These are phyloP conservation scores for Holtermannia corniformis DNA, from an alignment of 768 basidiomycete species.

Conservation along the genomic window DNA sequence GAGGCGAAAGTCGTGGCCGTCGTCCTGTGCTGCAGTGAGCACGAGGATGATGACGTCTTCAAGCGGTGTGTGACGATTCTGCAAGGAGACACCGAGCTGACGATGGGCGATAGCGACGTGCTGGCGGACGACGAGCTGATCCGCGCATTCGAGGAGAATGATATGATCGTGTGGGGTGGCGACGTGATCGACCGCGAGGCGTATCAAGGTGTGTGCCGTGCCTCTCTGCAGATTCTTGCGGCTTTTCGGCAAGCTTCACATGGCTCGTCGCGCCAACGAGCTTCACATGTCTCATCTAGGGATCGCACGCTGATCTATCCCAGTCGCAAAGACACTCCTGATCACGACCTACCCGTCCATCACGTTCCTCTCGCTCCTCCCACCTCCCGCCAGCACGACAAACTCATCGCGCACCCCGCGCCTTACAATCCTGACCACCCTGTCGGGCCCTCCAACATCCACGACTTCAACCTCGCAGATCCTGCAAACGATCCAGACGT, in stretches of 20 bases:
- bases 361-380: constrained; percentile 81
- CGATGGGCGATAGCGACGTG: constrained; percentile 52
- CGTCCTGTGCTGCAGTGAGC: constrained; percentile 75
- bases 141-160: constrained; percentile 58
- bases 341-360: constrained; percentile 89
- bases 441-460: constrained; percentile 57
- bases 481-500: constrained; percentile 55
- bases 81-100: neutral
- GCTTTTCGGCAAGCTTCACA: neutral
- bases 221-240: neutral
- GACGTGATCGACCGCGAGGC: constrained; percentile 75
- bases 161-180: constrained; percentile 82
- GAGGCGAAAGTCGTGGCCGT: constrained; percentile 69
- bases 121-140: constrained; percentile 66
- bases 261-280: neutral
- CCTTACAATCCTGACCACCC: constrained; percentile 75
- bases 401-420: constrained; percentile 36
- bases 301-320: constrained; percentile 45
- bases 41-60: constrained; percentile 79
- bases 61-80: constrained; percentile 52
- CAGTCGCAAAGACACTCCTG: constrained; percentile 49
- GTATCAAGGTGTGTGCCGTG: constrained; percentile 53
- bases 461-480: constrained; percentile 59
- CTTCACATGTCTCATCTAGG: neutral
- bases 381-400: constrained; percentile 44